phyloP scores from a whole-genome alignment of 306 rosid species.

The cucumber (Cucumis sativus) region Cucumber_9930_V3 NC_026659.2:24645001-24645500 shows the following conservation, averaged over 20 bases:
- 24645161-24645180: background rate
- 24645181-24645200: background rate
- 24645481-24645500: background rate
- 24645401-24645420: background rate
- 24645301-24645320: background rate
- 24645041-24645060: background rate
- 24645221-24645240: background rate
- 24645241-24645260: background rate
- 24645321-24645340: background rate
- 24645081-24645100: background rate
- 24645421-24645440: background rate
- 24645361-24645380: constrained; percentile 1
- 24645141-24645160: background rate
- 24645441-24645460: background rate
- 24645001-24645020: background rate
- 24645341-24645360: background rate
- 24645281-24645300: background rate
- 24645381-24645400: background rate
- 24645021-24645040: background rate
- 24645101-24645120: background rate
- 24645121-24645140: background rate
- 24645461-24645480: background rate
- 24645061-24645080: background rate
- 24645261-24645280: background rate
- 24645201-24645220: background rate